phyloP scores from a whole-genome alignment of 106 monocot genomes.

The Ottelia alismoides region DNA sequence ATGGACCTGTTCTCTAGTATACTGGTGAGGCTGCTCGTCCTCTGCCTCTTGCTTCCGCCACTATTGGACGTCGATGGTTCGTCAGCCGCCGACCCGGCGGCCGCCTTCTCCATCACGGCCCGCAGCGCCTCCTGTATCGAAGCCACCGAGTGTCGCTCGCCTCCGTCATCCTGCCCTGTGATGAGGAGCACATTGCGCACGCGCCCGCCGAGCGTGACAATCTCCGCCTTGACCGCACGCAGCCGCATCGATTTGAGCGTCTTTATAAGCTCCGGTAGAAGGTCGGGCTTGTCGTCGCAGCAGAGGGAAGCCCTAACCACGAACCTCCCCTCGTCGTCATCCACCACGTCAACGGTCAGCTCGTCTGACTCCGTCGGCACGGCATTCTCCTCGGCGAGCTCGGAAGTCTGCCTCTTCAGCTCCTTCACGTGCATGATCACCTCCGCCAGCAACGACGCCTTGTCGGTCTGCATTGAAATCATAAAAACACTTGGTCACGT shows the following conservation, averaged over 20 bases:
- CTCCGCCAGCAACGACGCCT: slow-evolving; percentile 79
- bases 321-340: slow-evolving; percentile 44
- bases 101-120: slow-evolving; percentile 51
- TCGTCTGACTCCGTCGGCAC: slow-evolving; percentile 65
- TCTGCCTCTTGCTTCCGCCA: slow-evolving; percentile 48
- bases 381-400: slow-evolving; percentile 57
- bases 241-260: slow-evolving; percentile 41
- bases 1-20: slow-evolving; percentile 17
- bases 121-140: slow-evolving; percentile 53
- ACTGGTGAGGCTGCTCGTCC: slow-evolving; percentile 34
- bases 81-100: slow-evolving; percentile 3
- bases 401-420: slow-evolving; percentile 64
- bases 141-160: slow-evolving; percentile 17
- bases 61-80: slow-evolving; percentile 17
- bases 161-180: slow-evolving; percentile 8
- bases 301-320: slow-evolving; percentile 50
- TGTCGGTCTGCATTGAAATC: slow-evolving; percentile 52
- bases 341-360: slow-evolving; percentile 43
- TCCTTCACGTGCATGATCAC: slow-evolving; percentile 84
- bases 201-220: slow-evolving; percentile 62
- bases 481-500: background rate
- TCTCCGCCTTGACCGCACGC: slow-evolving; percentile 66
- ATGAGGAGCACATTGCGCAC: slow-evolving; percentile 53
- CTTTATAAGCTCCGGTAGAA: slow-evolving; percentile 59
- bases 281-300: slow-evolving; percentile 65